Evolutionary conservation across 2,329 filamentous ascomycete genomes (phyloP).

Genomic region (Pseudogymnoascus sp.): DNA sequence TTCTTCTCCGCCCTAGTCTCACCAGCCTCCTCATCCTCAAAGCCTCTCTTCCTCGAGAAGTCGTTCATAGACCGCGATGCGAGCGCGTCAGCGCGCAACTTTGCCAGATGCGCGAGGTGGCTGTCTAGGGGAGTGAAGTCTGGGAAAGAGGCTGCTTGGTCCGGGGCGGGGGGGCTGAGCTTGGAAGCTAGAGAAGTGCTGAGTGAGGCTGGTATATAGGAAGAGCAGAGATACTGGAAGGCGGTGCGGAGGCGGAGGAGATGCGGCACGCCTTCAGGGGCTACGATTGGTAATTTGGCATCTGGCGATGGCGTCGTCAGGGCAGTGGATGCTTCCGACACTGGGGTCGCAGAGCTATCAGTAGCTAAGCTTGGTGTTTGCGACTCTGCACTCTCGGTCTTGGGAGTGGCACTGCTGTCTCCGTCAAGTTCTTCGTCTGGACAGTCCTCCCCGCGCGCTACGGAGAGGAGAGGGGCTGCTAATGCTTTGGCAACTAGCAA

Average conservation of each 20-base stretch:
- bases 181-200: slow-evolving; percentile 30
- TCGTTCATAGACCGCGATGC: slow-evolving; percentile 60
- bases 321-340: slow-evolving; percentile 32
- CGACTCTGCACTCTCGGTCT: slow-evolving; percentile 26
- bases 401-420: slow-evolving; percentile 24
- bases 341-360: slow-evolving; percentile 29
- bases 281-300: slow-evolving; percentile 15
- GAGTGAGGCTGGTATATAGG: slow-evolving; percentile 36
- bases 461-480: slow-evolving; percentile 64
- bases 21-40: slow-evolving; percentile 53
- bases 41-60: slow-evolving; percentile 59
- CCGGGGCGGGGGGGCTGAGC: slow-evolving; percentile 17
- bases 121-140: slow-evolving; percentile 65
- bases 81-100: slow-evolving; percentile 61
- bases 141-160: slow-evolving; percentile 30
- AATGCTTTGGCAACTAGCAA: slow-evolving; percentile 69
- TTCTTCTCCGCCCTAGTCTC: slow-evolving; percentile 66
- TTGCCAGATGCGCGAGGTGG: slow-evolving; percentile 58
- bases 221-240: slow-evolving; percentile 40
- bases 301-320: slow-evolving; percentile 29
- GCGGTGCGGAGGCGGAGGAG: slow-evolving; percentile 41
- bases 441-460: slow-evolving; percentile 47
- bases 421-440: slow-evolving; percentile 21
- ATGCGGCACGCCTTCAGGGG: slow-evolving; percentile 30
- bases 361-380: slow-evolving; percentile 21